Evolutionary conservation across 345 rosid genomes (phyloP), one percentile per base, ranked within the genome.

Genomic region (Kernera saxatilis): DNA sequence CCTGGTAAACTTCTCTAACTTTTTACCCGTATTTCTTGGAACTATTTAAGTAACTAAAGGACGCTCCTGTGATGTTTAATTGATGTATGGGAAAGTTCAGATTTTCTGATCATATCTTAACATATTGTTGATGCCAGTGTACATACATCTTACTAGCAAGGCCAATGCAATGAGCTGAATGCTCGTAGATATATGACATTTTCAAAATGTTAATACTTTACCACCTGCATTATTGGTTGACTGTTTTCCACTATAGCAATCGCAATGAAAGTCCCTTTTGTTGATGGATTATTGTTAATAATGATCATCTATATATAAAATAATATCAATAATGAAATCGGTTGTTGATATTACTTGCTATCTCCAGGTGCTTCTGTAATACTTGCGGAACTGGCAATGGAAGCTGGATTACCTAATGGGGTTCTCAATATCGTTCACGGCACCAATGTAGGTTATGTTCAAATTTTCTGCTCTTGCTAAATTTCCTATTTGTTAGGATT

Each of bases 391-490:
- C 78, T 93, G 65, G 96, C 97, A 46, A 88, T 85, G 88, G 96
- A 93, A 81, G 97, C 99, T 60, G 99, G 97, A 75, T 80, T 93
- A 82, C 99, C 96, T 17, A 15, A 80, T 35, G 99, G 99, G 67
- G 95, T 93, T 79, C 79, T 93, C 63, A 91, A 91, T 74, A 85
- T 93, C 52, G 90, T 89, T 43, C 99, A 93, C 62, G 99, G 99
- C 15, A 87, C 99, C 43, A 83, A 84, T 74, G 99, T 93, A 85
- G 6, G 88, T 36, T 72, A 53, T 70, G 32, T 6, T 65, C 27
- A 36, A 40, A 8, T 35, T 64, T 43, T 21, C 26, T 52, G 3
- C 37, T 61, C 32, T 69, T 67, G 17, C 58, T 35, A 35, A 30
- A 2, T 5, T 40, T 59, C 6, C n/a, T 63, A 35, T 10, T 13